A percentile compares a stretch with the other conserved stretches of the same genome.
Conservation (phyloP, 768 basidiomycete genomes). For the Sarcodon sp. region DNA sequence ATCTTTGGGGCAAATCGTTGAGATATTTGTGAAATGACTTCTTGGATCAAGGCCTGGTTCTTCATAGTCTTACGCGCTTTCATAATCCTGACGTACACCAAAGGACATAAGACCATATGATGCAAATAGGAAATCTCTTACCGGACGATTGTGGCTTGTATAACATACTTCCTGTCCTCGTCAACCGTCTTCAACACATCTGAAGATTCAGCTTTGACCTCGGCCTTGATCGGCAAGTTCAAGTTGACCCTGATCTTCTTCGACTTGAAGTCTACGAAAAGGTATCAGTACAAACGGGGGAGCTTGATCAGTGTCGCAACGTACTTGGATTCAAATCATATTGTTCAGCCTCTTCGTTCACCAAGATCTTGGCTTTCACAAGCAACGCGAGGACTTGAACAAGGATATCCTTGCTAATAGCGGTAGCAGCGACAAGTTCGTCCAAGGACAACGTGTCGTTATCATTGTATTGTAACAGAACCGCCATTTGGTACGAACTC, state of each 20-base stretch:
- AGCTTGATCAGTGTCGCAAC: slow-evolving; percentile 6
- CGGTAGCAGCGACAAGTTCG: slow-evolving; percentile 70
- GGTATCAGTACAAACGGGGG: background rate
- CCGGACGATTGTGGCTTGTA: slow-evolving; percentile 91
- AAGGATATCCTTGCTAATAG: slow-evolving; percentile 69
- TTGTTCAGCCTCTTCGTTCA: slow-evolving; percentile 80
- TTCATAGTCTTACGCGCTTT: slow-evolving; percentile 94
- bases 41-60: slow-evolving; percentile 81
- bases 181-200: slow-evolving; percentile 93
- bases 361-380: slow-evolving; percentile 79
- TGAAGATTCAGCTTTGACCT: slow-evolving; percentile 80
- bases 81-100: slow-evolving; percentile 57
- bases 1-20: slow-evolving; percentile 88
- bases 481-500: slow-evolving; percentile 88
- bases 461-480: slow-evolving; percentile 90
- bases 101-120: slow-evolving; percentile 5
- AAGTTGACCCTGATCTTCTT: slow-evolving; percentile 91
- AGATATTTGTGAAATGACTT: slow-evolving; percentile 83
- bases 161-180: slow-evolving; percentile 93
- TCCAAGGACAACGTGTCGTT: slow-evolving; percentile 76
- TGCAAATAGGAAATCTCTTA: slow-evolving; percentile 10
- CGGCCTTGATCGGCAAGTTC: slow-evolving; percentile 88
- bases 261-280: slow-evolving; percentile 62
- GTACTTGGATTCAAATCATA: slow-evolving; percentile 84
- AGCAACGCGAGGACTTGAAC: slow-evolving; percentile 45